Conservation (phyloP, 805 yeast genomes). For the Candida mattraensis region DNA sequence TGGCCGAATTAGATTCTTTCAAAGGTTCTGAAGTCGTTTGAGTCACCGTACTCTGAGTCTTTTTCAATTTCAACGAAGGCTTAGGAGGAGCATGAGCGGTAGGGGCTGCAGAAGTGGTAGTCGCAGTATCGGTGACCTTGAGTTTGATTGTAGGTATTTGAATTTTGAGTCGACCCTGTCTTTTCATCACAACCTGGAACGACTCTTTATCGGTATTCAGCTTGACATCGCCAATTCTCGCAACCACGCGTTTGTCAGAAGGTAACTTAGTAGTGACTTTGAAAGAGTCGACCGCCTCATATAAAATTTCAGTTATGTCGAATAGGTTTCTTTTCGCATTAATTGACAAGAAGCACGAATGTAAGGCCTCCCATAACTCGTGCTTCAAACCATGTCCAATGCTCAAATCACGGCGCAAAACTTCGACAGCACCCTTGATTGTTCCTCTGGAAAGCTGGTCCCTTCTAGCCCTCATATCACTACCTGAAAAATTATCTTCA, state of each 20-base stretch:
- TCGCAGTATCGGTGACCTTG: conserved; percentile 19
- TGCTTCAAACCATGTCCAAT: conserved; percentile 56
- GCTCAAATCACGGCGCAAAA: conserved; percentile 59
- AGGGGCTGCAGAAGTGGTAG: conserved; percentile 3
- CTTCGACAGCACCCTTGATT: conserved; percentile 62
- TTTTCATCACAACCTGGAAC: conserved; percentile 48
- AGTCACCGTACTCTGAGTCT: too few relatives aligned
- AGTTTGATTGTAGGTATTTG: conserved; percentile 41
- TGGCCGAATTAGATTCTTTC: too few relatives aligned
- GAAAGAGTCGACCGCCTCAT: conserved; percentile 57
- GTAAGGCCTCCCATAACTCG: conserved; percentile 69
- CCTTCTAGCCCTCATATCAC: conserved; percentile 51
- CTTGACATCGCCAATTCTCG: conserved; percentile 39
- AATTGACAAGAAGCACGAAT: conserved; percentile 58
- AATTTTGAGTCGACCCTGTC: conserved; percentile 58
- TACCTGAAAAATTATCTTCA: conserved; percentile 49
- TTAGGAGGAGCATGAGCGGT: conserved; percentile 7
- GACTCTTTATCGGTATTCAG: conserved; percentile 35
- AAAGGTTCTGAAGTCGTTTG: too few relatives aligned
- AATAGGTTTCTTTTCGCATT: conserved; percentile 62
- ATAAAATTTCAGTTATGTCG: conserved; percentile 64
- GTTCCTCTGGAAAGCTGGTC: conserved; percentile 67
- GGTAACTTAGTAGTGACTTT: conserved; percentile 69
- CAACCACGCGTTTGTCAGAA: conserved; percentile 62
- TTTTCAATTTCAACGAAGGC: conserved; percentile 20